Conservation (phyloP, 2,329 filamentous ascomycete genomes). For the Cercospora sp. region DNA sequence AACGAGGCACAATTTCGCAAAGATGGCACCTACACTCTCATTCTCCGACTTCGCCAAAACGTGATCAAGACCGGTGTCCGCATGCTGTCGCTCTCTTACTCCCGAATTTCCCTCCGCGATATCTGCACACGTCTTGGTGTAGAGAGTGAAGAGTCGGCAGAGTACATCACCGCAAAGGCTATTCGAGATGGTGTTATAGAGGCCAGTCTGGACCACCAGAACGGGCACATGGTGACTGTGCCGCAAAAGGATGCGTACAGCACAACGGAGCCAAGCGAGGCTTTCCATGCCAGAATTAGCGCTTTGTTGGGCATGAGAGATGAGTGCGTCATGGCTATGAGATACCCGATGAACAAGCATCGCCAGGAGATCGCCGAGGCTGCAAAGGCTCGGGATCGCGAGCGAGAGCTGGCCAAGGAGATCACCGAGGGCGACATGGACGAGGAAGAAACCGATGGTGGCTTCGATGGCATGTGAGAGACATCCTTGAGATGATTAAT, state of each 20-base stretch:
- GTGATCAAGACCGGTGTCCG: slow-evolving; percentile 99
- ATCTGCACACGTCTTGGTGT: slow-evolving; percentile 94
- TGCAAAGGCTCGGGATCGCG: slow-evolving; percentile 93
- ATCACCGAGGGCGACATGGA: slow-evolving; percentile 97
- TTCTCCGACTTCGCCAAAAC: slow-evolving; percentile 92
- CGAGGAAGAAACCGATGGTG: slow-evolving; percentile 60
- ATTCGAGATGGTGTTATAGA: slow-evolving; percentile 97
- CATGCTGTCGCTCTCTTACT: slow-evolving; percentile 98
- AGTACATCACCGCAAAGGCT: slow-evolving; percentile 98
- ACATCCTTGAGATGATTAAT: not conserved
- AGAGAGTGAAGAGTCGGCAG: slow-evolving; percentile 93
- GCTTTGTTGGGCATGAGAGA: slow-evolving; percentile 91
- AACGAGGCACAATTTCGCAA: slow-evolving; percentile 84
- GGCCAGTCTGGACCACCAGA: slow-evolving; percentile 88
- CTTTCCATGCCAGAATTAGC: slow-evolving; percentile 93
- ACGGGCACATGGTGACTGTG: slow-evolving; percentile 98
- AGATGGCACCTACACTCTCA: slow-evolving; percentile 93
- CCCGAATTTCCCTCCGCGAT: slow-evolving; percentile 91
- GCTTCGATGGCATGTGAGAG: slow-evolving; percentile 79
- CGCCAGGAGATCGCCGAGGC: slow-evolving; percentile 95
- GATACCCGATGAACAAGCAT: slow-evolving; percentile 99
- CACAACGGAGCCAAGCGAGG: slow-evolving; percentile 91
- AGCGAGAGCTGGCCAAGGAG: slow-evolving; percentile 97
- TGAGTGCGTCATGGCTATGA: slow-evolving; percentile 99
- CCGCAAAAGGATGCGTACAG: slow-evolving; percentile 94